Percentiles rank a stretch among this genome's conserved stretches.
Evolutionary conservation across 257 asterid species (phyloP).

Genomic region (Solanum bulbocastanum): DNA sequence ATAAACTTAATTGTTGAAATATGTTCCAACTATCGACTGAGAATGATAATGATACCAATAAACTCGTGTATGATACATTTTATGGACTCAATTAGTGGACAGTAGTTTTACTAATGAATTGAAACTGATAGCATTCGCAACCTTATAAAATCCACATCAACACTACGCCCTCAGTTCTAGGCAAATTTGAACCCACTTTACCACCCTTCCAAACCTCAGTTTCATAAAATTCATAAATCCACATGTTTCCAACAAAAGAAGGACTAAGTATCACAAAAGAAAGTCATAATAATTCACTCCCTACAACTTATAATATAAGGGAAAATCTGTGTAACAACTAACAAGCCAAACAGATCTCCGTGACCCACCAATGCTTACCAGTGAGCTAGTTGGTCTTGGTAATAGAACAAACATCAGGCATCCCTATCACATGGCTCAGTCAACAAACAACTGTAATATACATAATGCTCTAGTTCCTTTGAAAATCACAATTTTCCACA

Average conservation of each 20-base stretch:
- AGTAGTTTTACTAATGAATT: neutral
- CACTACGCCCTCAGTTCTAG: neutral
- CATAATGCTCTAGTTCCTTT: neutral
- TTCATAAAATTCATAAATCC: neutral
- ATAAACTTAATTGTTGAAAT: neutral
- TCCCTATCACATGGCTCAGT: neutral
- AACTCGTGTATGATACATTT: neutral
- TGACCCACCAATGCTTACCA: neutral
- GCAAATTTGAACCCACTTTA: neutral
- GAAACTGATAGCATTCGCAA: neutral
- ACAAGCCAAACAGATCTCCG: neutral
- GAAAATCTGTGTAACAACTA: neutral
- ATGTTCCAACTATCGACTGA: neutral
- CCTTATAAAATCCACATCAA: neutral
- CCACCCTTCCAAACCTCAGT: neutral
- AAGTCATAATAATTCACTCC: neutral
- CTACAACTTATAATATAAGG: neutral
- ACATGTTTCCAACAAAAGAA: neutral
- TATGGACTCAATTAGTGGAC: neutral
- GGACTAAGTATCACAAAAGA: neutral
- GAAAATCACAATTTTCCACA: neutral
- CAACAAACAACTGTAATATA: neutral
- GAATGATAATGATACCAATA: neutral
- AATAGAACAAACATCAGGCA: neutral
- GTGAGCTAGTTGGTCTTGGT: neutral